Evolutionary conservation across 495 filamentous ascomycete species (phyloP), one percentile per base, ranked within the genome.

Genomic region (Clohesyomyces aquaticus): DNA sequence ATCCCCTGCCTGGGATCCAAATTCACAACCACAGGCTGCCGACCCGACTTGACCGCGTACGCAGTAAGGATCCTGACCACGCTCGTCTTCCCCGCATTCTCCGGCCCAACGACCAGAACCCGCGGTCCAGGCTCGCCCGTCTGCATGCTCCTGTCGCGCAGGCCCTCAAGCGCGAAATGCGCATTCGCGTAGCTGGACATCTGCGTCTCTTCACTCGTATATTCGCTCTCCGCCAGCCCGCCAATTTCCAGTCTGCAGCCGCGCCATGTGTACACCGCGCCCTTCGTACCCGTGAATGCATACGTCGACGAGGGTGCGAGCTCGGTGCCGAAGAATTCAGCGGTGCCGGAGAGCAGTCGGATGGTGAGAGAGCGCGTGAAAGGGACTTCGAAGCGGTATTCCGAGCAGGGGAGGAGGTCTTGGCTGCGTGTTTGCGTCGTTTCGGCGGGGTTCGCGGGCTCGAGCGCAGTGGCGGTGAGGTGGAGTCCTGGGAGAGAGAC

Each of bases 281-380:
- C 87, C 75, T 96, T 96, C 35, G 83, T 86, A 19, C 91, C 89
- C 28, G 81, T 80, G 76, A 99, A 96, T 42, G 83, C 87, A 80
- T 98, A 98, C 18, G 55, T 51, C 0, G 50, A 86, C 59, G 87
- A 88, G 12, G 84, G 82, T 12, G 91, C 91, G 57, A 99, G 88
- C 76, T 98, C 93, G 50, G 92, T 94, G 72, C 95, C 95, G 77
- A 98, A 96, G 70, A 95, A 84, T 79, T 99, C 94, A 42, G 95
- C 95, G 12, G 86, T 91, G 66, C 94, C 94, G 38, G 81, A 82
- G 41, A 89, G 75, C 21, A 99, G 82, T 82, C 88, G 67, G 59
- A 77, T 60, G 41, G 45, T 66, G 61, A 75, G 58, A 29, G 55
- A 54, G 22, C 56, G 60, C 10, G 81, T 81, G 71, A 86, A 87